A percentile compares a stretch with the other conserved stretches of the same genome.
Conservation (phyloP, 2,329 filamentous ascomycete genomes). For the Aspergillus persii region DNA sequence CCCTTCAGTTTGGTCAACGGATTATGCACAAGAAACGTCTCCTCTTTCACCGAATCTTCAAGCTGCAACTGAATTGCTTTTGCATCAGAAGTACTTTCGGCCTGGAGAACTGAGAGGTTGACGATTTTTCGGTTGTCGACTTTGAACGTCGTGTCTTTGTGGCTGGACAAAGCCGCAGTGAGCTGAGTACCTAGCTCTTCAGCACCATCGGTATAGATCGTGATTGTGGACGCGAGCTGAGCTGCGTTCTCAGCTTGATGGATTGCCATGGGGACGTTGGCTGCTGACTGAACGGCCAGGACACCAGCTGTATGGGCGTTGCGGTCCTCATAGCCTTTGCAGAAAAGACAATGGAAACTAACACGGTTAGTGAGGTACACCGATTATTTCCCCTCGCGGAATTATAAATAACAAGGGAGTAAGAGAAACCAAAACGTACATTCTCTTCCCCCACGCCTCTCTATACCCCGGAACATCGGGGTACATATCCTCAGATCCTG, state of each 20-base stretch:
- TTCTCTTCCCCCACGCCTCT: conserved; percentile 54
- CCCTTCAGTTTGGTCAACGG: neutral
- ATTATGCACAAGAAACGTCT: conserved; percentile 3
- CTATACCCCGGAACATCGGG: conserved; percentile 53
- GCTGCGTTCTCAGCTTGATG: conserved; percentile 46
- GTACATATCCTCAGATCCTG: conserved; percentile 52
- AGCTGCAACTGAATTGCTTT: no score
- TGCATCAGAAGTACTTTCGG: neutral
- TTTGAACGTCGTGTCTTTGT: neutral
- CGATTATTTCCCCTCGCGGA: no score
- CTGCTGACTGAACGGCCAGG: conserved; percentile 43
- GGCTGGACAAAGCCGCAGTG: neutral
- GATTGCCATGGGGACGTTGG: conserved; percentile 32
- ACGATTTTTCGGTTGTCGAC: conserved; percentile 1
- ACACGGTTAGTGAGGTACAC: no score
- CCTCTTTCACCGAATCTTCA: neutral
- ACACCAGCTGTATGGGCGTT: conserved; percentile 48
- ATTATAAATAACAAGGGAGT: no score
- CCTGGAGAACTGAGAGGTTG: neutral
- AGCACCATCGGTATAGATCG: conserved; percentile 54
- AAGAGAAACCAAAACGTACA: conserved; percentile 33
- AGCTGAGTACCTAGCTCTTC: conserved; percentile 23
- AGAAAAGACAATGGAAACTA: conserved; percentile 58
- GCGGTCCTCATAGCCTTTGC: conserved; percentile 59
- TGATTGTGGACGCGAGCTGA: conserved; percentile 45